Conservation (phyloP, 2,329 filamentous ascomycete genomes). For the Cercospora janseana region DNA sequence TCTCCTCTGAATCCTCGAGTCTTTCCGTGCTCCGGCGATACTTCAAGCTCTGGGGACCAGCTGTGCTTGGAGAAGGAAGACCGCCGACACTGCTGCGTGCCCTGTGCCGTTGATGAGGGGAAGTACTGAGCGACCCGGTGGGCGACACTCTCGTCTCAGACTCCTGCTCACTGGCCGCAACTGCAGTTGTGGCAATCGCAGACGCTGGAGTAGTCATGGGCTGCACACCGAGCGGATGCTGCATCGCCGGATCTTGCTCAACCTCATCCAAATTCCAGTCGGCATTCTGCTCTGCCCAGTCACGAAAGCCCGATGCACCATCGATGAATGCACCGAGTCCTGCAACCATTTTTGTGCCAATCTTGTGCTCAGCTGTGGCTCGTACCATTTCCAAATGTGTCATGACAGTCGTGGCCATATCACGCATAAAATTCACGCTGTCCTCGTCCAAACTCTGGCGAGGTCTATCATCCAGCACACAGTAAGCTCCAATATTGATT, state of each 20-base stretch:
- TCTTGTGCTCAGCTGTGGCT: conserved; percentile 42
- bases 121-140: not conserved
- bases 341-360: conserved; percentile 55
- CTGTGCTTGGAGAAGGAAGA: conserved; percentile 6
- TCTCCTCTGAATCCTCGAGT: conserved; percentile 17
- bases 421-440: conserved; percentile 56
- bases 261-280: conserved; percentile 23
- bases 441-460: conserved; percentile 51
- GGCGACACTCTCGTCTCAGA: conserved; percentile 13
- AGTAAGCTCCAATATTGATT: conserved; percentile 60
- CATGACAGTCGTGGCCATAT: conserved; percentile 58
- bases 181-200: conserved; percentile 22
- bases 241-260: conserved; percentile 18
- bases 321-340: conserved; percentile 43
- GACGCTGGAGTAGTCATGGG: conserved; percentile 20
- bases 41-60: conserved; percentile 13
- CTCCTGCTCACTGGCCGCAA: conserved; percentile 21
- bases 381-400: conserved; percentile 55
- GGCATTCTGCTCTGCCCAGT: conserved; percentile 24
- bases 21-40: conserved; percentile 17
- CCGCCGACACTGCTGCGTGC: conserved; percentile 13
- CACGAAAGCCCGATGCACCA: conserved; percentile 25
- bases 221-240: conserved; percentile 22
- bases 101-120: conserved; percentile 4
- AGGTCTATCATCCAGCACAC: conserved; percentile 57